Conservation (phyloP, 805 yeast species). For the Candida oleophila region DNA sequence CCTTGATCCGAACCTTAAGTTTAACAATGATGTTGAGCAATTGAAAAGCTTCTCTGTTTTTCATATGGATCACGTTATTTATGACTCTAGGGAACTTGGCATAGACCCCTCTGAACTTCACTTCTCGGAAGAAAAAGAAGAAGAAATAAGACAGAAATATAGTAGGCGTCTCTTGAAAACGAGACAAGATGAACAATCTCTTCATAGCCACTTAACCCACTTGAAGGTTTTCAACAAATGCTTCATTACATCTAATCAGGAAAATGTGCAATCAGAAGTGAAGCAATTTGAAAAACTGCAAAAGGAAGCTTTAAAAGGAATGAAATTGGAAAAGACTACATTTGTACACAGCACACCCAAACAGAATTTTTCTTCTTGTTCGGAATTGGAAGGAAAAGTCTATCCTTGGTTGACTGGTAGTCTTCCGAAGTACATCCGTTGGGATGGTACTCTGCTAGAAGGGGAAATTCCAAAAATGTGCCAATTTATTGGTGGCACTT, state of each 20-base stretch:
- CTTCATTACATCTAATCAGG: slow-evolving; percentile 13
- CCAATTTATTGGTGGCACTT: not conserved
- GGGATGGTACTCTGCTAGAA: not conserved
- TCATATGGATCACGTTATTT: slow-evolving; percentile 7
- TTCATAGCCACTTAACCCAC: slow-evolving; percentile 24
- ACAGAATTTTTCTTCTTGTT: not conserved
- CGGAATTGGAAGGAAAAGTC: slow-evolving; percentile 12
- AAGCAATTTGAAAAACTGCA: slow-evolving; percentile 8
- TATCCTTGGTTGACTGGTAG: slow-evolving; percentile 23
- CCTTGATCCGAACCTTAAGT: slow-evolving; percentile 14
- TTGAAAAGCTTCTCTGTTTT: slow-evolving; percentile 9
- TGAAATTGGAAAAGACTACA: not conserved
- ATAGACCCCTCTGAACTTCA: slow-evolving; percentile 10
- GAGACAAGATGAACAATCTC: slow-evolving; percentile 16
- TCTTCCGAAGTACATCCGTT: slow-evolving; percentile 14
- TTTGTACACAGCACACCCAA: not conserved
- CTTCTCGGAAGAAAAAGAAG: not conserved
- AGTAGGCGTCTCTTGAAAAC: slow-evolving; percentile 14
- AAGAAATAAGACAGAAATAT: not conserved
- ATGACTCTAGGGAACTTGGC: slow-evolving; percentile 1
- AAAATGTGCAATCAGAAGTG: not conserved
- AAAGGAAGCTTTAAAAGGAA: not conserved
- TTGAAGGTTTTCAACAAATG: slow-evolving; percentile 23
- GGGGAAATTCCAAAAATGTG: not conserved
- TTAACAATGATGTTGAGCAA: slow-evolving; percentile 12